Conservation (phyloP, 805 yeast genomes). For the Schwanniomyces polymorphus region DNA sequence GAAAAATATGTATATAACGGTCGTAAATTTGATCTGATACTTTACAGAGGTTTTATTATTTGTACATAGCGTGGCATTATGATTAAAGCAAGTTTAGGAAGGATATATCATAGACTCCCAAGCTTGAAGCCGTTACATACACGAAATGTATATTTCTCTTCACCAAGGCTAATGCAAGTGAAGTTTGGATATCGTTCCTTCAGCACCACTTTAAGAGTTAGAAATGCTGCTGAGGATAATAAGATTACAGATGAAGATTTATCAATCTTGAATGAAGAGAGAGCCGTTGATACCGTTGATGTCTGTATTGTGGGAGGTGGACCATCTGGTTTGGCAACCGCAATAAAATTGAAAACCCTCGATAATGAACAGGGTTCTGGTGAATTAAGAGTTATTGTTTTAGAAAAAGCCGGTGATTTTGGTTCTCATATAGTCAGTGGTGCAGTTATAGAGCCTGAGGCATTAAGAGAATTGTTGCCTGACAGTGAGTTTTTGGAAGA, state of each 20-base stretch:
- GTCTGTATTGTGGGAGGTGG: conserved; percentile 98
- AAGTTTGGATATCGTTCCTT: conserved; percentile 2
- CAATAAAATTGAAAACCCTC: conserved; percentile 82
- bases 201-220: background rate
- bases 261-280: conserved; percentile 53
- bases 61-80: background rate
- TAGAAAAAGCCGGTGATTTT: conserved; percentile 91
- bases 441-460: conserved; percentile 89
- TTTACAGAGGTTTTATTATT: background rate
- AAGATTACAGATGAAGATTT: conserved; percentile 38
- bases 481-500: conserved; percentile 54
- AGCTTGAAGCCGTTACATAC: background rate
- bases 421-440: conserved; percentile 94
- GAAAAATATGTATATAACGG: background rate
- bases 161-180: background rate
- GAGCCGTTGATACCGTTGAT: conserved; percentile 86
- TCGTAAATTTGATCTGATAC: background rate
- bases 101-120: background rate
- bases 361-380: conserved; percentile 65
- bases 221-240: background rate
- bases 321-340: conserved; percentile 95
- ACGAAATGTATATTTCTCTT: background rate
- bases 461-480: conserved; percentile 81
- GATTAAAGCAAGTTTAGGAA: background rate
- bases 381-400: conserved; percentile 77